Evolutionary conservation across 2,329 filamentous ascomycete genomes (phyloP), one percentile per base, ranked within the genome.

Genomic region (Fusarium sterilihyphosum): DNA sequence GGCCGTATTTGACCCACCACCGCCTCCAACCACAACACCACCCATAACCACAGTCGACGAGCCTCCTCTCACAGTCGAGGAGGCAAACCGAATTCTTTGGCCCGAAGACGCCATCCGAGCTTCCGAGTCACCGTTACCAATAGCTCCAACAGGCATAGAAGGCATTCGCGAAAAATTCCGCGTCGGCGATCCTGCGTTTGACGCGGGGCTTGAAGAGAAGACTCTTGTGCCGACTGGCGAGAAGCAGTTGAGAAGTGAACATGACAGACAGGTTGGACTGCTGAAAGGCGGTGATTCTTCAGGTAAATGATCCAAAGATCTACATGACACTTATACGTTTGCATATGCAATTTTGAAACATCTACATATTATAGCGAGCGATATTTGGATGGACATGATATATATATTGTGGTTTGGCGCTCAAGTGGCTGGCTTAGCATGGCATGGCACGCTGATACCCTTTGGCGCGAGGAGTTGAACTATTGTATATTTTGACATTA

Each of bases 111-210:
- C 71, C 2, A 70, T 79, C 2, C 43, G 73, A 44, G 72, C 76
- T n/a, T 70, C 70, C 14, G 46, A 72, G 33, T 49, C 66, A 43
- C 35, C 70, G 1, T 46, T 62, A 14, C 29, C 67, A 11, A 46
- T 50, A 2, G 60, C 71, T 1, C 65, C 74, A 6, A 63, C 68
- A 6, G 75, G 69, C 10, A 52, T 77, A 20, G 78, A 81, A 31
- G 81, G 78, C 0, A 67, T 78, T 17, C 82, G 82, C 8, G 84
- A 86, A 52, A 86, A 86, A 65, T 86, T 85, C 44, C 78, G 82
- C 2, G 69, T 77, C 0, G 80, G 80, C 2, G 85, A 86, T 49
- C 74, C 81, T 1, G 78, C 79, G 1, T 80, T 83, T 31, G 68
- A 70, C 0, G 67, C 78, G 3, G 78, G 73, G 0, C 63, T 82